Evolutionary conservation across 2,329 filamentous ascomycete genomes (phyloP).

Genomic region (Zymoseptoria crescenta): DNA sequence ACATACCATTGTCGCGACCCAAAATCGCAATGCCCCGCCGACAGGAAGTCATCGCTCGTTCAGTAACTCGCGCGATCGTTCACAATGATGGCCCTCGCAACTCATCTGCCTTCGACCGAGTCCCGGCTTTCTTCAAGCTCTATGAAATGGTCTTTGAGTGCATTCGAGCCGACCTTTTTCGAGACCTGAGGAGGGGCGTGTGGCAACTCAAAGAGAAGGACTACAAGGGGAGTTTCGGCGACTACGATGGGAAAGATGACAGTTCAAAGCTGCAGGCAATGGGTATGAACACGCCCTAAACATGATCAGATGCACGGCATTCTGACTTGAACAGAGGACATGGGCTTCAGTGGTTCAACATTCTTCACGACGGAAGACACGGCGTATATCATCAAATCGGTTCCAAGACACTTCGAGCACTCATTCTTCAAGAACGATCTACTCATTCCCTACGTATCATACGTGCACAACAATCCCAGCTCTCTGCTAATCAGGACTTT

Average conservation of each 20-base stretch:
- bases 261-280: conserved; percentile 45
- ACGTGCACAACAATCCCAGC: conserved; percentile 53
- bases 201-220: conserved; percentile 50
- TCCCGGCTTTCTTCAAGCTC: conserved; percentile 17
- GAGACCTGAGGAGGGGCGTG: conserved; percentile 41
- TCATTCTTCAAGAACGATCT: conserved; percentile 61
- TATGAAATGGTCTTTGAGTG: conserved; percentile 30
- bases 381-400: conserved; percentile 63
- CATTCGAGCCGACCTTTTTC: conserved; percentile 41
- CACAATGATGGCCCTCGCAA: conserved; percentile 10
- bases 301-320: not conserved
- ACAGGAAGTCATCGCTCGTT: conserved; percentile 16
- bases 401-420: conserved; percentile 63
- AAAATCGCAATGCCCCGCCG: conserved; percentile 11
- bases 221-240: conserved; percentile 47
- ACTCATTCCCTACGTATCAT: conserved; percentile 54
- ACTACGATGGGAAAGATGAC: conserved; percentile 29
- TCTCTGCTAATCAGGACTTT: conserved; percentile 64
- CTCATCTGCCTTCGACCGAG: conserved; percentile 3
- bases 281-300: conserved; percentile 30
- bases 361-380: conserved; percentile 62
- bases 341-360: conserved; percentile 69
- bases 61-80: conserved; percentile 14
- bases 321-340: conserved; percentile 36
- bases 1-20: not conserved